Evolutionary conservation across 2,329 filamentous ascomycete genomes (phyloP).

Genomic region (Paracoccidioides lutzii): DNA sequence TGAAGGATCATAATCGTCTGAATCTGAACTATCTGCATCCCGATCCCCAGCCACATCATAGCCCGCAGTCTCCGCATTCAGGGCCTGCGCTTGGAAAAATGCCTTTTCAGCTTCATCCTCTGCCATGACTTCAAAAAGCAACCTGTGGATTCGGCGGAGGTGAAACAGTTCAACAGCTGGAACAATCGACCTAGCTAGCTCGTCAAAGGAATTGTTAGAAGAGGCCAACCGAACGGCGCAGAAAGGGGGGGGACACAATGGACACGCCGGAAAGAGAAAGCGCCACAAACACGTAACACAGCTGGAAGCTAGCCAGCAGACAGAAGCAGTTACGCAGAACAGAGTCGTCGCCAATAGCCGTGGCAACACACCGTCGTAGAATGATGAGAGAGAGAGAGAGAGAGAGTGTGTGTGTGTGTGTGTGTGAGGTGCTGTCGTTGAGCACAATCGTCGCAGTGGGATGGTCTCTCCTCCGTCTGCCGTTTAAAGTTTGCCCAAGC

Average conservation of each 20-base stretch:
- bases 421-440: neutral
- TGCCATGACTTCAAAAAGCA: conserved; percentile 29
- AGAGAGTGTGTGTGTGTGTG: neutral
- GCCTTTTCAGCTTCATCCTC: conserved; percentile 42
- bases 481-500: neutral
- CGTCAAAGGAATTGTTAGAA: neutral
- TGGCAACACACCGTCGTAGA: neutral
- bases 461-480: no score
- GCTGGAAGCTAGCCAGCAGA: neutral
- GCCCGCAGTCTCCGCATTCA: conserved; percentile 27
- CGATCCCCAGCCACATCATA: conserved; percentile 35
- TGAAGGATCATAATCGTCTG: conserved; percentile 44
- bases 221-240: neutral
- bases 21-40: conserved; percentile 41
- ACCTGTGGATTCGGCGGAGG: neutral
- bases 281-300: neutral
- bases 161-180: neutral
- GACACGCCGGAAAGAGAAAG: no score
- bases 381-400: neutral
- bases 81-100: conserved; percentile 39
- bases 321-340: neutral
- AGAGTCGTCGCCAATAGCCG: neutral
- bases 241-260: neutral
- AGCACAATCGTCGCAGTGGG: no score
- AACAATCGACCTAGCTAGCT: neutral